These are phyloP conservation scores for Cystobasidium tubakii DNA, from an alignment of 768 basidiomycete species.

Conservation along the genomic window DNA sequence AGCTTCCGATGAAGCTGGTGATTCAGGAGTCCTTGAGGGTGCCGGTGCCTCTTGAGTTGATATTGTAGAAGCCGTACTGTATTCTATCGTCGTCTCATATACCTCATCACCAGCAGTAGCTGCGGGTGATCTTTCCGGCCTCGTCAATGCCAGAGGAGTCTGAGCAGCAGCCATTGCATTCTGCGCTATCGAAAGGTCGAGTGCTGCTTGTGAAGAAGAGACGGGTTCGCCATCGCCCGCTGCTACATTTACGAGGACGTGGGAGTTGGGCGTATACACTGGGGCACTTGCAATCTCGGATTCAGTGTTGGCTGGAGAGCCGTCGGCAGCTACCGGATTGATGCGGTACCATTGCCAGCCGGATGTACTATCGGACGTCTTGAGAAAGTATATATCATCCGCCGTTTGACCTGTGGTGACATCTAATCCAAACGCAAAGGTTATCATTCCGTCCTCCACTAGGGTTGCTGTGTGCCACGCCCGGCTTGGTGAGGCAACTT, in stretches of 20 bases:
- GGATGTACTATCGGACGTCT: conserved; percentile 20
- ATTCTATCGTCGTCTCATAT: conserved; percentile 3
- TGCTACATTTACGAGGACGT: background rate
- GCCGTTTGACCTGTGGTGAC: background rate
- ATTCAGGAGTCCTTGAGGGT: background rate
- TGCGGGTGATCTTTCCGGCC: background rate
- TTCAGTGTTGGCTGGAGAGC: background rate
- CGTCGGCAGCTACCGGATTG: background rate
- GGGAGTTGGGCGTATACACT: background rate
- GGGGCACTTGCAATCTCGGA: background rate
- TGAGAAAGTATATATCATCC: conserved; percentile 40
- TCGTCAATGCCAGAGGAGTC: background rate
- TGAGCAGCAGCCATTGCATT: background rate
- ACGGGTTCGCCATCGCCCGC: background rate
- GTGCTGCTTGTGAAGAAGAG: background rate
- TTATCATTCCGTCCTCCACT: conserved; percentile 19
- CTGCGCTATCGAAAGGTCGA: background rate
- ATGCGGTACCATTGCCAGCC: conserved; percentile 32
- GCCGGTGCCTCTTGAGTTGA: background rate
- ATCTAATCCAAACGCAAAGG: conserved; percentile 43
- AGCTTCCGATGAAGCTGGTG: background rate
- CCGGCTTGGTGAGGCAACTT: conserved; percentile 26
- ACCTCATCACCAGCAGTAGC: background rate
- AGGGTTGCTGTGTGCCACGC: conserved; percentile 41
- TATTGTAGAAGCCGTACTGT: background rate